Evolutionary conservation across 1,139 yeast species (phyloP), one percentile per base, ranked within the genome.

Genomic region (Zhuliangozyma parablackwelliae): DNA sequence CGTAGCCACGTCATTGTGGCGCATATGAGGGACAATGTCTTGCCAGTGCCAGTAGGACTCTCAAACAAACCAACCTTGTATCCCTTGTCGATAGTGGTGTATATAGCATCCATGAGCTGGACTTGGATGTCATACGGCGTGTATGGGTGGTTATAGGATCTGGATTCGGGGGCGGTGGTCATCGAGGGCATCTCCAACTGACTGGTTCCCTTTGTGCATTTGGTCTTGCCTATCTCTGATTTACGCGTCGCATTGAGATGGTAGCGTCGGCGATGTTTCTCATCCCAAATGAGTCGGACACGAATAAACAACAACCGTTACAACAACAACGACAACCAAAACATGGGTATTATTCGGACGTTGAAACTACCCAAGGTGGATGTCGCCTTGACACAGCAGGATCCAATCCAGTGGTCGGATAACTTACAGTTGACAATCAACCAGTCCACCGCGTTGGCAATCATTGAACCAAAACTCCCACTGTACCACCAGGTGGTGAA

Each of bases 21-120:
- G 53, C 97, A 92, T 2, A 90, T 85, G 31, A 90, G 63, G 1
- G 96, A 87, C 7, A 90, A 63, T 0, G 97, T 89, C 59, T 90
- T 90, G 5, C 97, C 97, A 1, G 94, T 86, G 3, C 97, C 98
- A 0, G 98, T 90, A 0, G 98, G 97, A 45, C 95, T 83, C 56
- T 90, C 97, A 51, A 90, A 84, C 7, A 90, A 66, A 0, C 95
- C 96, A 2, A 90, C 66, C 53, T 83, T 86, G 54, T 71, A 78
- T 24, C 69, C 67, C 11, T 65, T 61, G 9, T 72, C 69, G 10
- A 90, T 67, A 2, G 88, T 73, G 21, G 75, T 75, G 51, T 84
- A 84, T 16, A 92, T 72, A 24, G 80, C 75, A 31, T 69, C 66
- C 97, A 90, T 90, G 44, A 90, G 74, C 46, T 82, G 77, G 28